Percentiles rank a stretch among this genome's conserved stretches.
These are phyloP conservation scores for Pleurotus cornucopiae DNA, from an alignment of 768 basidiomycete genomes.

Conservation along the genomic window DNA sequence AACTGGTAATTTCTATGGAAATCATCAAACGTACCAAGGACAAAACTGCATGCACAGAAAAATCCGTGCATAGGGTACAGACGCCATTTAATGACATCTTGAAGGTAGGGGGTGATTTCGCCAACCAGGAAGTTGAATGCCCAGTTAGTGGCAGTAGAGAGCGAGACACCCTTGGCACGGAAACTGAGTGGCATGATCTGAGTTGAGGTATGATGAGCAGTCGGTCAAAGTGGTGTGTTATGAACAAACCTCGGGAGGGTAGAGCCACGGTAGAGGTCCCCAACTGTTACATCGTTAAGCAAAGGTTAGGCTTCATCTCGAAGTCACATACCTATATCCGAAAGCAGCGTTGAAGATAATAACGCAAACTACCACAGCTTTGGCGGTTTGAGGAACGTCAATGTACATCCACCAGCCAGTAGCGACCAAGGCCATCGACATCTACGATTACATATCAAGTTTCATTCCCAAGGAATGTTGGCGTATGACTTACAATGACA, in stretches of 20 bases:
- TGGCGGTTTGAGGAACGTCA: conserved; percentile 79
- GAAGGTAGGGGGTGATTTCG: conserved; percentile 79
- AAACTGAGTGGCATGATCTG: conserved; percentile 88
- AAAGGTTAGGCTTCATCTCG: background rate
- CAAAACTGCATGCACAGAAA: conserved; percentile 83
- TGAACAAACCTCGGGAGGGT: conserved; percentile 70
- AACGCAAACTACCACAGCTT: conserved; percentile 84
- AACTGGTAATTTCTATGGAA: conserved; percentile 1
- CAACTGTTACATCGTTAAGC: conserved; percentile 38
- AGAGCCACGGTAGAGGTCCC: conserved; percentile 88
- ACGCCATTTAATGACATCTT: conserved; percentile 86
- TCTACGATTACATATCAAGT: conserved; percentile 35
- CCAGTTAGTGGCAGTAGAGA: conserved; percentile 90
- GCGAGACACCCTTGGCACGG: conserved; percentile 92
- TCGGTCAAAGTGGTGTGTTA: background rate
- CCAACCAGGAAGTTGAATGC: conserved; percentile 91
- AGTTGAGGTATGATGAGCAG: background rate
- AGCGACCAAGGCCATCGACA: conserved; percentile 74
- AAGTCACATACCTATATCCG: conserved; percentile 62
- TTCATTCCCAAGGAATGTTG: background rate
- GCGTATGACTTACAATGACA: conserved; percentile 49
- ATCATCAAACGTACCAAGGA: conserved; percentile 51
- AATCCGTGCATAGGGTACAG: conserved; percentile 96
- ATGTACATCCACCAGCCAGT: conserved; percentile 95
- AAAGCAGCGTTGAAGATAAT: conserved; percentile 93